Evolutionary conservation across 768 basidiomycete species (phyloP).

Genomic region (Hericium erinaceus): DNA sequence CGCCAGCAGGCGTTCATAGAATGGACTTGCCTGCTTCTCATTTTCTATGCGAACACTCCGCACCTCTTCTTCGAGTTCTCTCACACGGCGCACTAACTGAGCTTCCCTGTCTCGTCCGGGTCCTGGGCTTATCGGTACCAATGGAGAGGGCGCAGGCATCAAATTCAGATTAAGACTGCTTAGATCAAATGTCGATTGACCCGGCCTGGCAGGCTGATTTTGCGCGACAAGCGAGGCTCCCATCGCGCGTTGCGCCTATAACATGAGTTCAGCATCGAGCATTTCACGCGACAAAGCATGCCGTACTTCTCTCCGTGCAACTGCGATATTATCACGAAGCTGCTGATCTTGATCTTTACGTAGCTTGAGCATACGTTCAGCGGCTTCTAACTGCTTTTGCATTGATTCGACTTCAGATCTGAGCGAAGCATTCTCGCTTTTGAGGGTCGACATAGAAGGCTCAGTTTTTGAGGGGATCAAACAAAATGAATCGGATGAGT

Average conservation of each 20-base stretch:
- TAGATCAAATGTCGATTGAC: slow-evolving; percentile 39
- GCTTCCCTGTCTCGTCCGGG: slow-evolving; percentile 44
- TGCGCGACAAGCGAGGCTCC: slow-evolving; percentile 55
- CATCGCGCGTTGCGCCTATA: slow-evolving; percentile 73
- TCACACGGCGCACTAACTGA: slow-evolving; percentile 37
- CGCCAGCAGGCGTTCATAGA: slow-evolving; percentile 9
- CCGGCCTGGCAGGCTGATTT: slow-evolving; percentile 23
- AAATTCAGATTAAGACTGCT: slow-evolving; percentile 46
- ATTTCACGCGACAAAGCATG: neutral
- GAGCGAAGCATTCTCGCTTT: slow-evolving; percentile 58
- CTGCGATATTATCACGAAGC: slow-evolving; percentile 71
- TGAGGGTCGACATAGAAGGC: slow-evolving; percentile 37
- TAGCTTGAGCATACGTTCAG: slow-evolving; percentile 55
- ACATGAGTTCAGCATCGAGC: neutral
- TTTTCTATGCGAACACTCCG: slow-evolving; percentile 57
- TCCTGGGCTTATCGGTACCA: slow-evolving; percentile 41
- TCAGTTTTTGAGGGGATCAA: slow-evolving; percentile 59
- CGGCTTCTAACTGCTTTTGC: slow-evolving; percentile 47
- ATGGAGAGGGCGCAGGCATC: slow-evolving; percentile 40
- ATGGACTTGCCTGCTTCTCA: slow-evolving; percentile 63
- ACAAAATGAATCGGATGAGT: slow-evolving; percentile 74
- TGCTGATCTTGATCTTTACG: slow-evolving; percentile 75
- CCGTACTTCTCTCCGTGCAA: slow-evolving; percentile 55
- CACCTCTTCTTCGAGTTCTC: slow-evolving; percentile 78
- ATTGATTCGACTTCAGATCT: slow-evolving; percentile 50